Evolutionary conservation across 2,329 filamentous ascomycete species (phyloP), one percentile per base, ranked within the genome.

Genomic region (Dactylella cylindrospora): DNA sequence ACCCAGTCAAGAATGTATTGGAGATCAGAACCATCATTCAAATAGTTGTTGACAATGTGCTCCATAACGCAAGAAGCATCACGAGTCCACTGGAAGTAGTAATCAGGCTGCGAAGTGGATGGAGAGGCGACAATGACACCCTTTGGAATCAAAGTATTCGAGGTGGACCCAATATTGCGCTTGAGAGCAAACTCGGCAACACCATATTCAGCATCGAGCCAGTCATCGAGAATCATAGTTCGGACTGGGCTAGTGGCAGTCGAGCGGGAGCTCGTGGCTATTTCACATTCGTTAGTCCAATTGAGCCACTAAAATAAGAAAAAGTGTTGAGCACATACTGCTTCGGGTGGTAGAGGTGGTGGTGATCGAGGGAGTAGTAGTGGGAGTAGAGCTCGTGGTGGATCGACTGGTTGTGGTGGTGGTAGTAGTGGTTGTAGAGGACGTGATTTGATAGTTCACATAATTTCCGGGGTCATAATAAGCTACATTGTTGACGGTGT

Each of bases 21-120:
- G 10, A 64, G 40, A 28, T 64, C 52, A 4, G 28, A 20, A 12
- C 51, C 50, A 5, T 35, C 66, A 9, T 72, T 68, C 33, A 69
- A 66, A 67, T 75, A 76, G 8, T 73, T 59, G 41, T 73, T 69
- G 35, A 76, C 72, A 28, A 76, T 68, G 4, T 74, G 73, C 26
- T 71, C 69, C 65, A 73, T 72, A 10, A 74, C 75, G 29, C 76
- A 74, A 0, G 73, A 73, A 29, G 74, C 74, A 65, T 76, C 75
- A 52, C 75, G 72, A 28, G 75, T 71, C 75, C 75, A 76, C 66
- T 76, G 74, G 64, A 72, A 76, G 67, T 71, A 76, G 65, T 76
- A 76, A 55, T 76, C 70, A 8, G 75, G 74, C 13, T 69, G 67
- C 2, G 71, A 55, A 22, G 68, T 71, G 12, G 72, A 75, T 2